Base-by-base conservation (phyloP, 176 grass and related monocot genomes). In the Musa beccarii region DNA sequence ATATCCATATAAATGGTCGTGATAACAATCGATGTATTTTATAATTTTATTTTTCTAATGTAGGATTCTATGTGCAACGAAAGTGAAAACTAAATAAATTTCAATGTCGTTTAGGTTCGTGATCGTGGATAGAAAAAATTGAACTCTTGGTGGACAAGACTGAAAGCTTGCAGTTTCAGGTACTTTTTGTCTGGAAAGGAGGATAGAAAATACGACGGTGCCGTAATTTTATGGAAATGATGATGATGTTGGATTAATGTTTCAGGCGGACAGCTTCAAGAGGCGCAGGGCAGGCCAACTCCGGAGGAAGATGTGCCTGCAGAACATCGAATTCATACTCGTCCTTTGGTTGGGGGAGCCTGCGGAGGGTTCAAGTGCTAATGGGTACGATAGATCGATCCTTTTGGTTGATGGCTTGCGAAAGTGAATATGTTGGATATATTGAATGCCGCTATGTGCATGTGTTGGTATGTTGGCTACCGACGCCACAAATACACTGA, bases 261-360 rank as follows among this genome's bases (percentile, higher is more conserved):
- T 87, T 75, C 70, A 99, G 95, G 95, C 95, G 9, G 90, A 99
- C 76, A 99, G 59, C 82, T 99, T 99, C 75, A 90, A 99, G 66
- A 94, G 95, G 65, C 95, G n/a, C n/a, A 99, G 72, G 95, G 95
- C 22, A 89, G 95, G 82, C 90, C n/a, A 99, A 61, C 86, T 99
- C 16, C 86, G 95, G 59, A 75, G 90, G 57, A 99, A 99, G 74
- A 99, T 99, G 95, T 99, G 95, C 90, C 86, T 99, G 72, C 90
- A 99, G 81, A 99, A 92, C 66, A 83, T 99, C 75, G 83, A 68
- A 81, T 99, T 92, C 65, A 99, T 92, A 19, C 78, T 99, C 51
- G 76, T 99, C 72, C 25, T 99, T 53, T 99, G 95, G 95, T 66
- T 66, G 16, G 28, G 25, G n/a, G n/a, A 22, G 63, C 23, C 24